Evolutionary conservation across 306 rosid genomes (phyloP), one percentile per base, ranked within the genome.

Genomic region (Lotus japonicus): DNA sequence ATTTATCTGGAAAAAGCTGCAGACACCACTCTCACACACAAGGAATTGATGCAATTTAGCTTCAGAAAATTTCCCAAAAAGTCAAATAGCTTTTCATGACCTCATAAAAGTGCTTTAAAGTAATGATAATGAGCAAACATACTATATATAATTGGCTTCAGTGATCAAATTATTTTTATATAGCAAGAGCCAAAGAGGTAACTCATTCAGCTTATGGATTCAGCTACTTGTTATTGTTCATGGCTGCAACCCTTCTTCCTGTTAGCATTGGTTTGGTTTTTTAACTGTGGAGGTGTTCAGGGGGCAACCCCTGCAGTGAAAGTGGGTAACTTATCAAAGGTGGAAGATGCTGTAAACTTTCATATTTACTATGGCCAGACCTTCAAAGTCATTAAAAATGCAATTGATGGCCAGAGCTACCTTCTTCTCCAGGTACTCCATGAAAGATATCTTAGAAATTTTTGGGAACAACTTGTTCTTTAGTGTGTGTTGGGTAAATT

Each of bases 351-450:
- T 7, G 77, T 70, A 2, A 81, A 75, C 72, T 92, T 92, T 45
- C 92, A 82, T 69, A 82, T 92, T 63, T 92, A 92, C 74, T 92
- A 92, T 49, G 97, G 98, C 15, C 94, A 88, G 80, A 78, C 92
- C 63, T 92, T 92, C 80, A 92, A 90, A 73, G 98, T 92, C 77
- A 92, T 92, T 56, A 92, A 92, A 81, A 90, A 92, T 72, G 67
- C 85, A 68, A 67, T 82, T 49, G 98, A 92, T 78, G 96, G 91
- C 67, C 91, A 80, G 68, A 92, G 97, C 82, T 92, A 92, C 64
- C 96, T 92, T 77, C 98, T 92, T 77, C 85, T 92, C 54, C 98
- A 92, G 98, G 98, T 92, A 73, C 41, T 70, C 36, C 38, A 12
- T n/a, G 31, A 26, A 0, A 26, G 7, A 71, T 45, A 38, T 26